phyloP scores from a whole-genome alignment of 225 moss, liverwort and hornwort species.

The Bryoerythrophyllum caledonicum region DNA sequence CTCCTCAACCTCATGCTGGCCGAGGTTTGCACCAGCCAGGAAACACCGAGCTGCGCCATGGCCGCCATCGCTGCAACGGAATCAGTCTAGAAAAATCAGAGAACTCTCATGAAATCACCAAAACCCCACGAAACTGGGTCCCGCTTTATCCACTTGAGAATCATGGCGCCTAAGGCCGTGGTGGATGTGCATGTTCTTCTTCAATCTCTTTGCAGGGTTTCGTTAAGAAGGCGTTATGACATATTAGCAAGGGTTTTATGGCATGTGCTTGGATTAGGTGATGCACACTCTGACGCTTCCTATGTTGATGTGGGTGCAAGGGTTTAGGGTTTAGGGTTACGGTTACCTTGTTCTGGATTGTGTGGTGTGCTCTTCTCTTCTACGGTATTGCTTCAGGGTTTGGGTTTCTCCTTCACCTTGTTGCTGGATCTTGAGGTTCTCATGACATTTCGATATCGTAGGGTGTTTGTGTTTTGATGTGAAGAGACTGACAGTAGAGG shows the following conservation, averaged over 20 bases:
- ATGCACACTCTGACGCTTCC: background rate
- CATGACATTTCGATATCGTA: background rate
- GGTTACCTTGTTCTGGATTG: no score
- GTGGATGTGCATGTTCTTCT: background rate
- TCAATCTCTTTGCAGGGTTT: background rate
- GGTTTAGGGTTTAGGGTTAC: background rate
- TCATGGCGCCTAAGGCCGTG: background rate
- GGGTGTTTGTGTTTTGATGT: background rate
- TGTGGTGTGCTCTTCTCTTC: background rate
- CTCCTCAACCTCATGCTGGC: background rate
- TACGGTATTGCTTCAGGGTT: background rate
- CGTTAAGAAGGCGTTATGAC: no score
- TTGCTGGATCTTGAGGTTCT: background rate
- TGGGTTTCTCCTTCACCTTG: background rate
- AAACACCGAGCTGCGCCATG: background rate
- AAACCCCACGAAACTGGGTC: slow-evolving; percentile 7
- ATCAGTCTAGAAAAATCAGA: background rate
- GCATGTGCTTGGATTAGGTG: background rate
- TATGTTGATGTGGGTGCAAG: background rate
- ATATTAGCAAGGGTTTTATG: background rate
- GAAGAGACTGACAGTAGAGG: background rate
- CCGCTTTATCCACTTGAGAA: slow-evolving; percentile 18
- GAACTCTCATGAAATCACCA: background rate
- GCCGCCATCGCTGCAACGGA: slow-evolving; percentile 23
- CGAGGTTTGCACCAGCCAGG: background rate